phyloP scores from a whole-genome alignment of 2,329 filamentous ascomycete species.

The Fusarium clavum region DNA sequence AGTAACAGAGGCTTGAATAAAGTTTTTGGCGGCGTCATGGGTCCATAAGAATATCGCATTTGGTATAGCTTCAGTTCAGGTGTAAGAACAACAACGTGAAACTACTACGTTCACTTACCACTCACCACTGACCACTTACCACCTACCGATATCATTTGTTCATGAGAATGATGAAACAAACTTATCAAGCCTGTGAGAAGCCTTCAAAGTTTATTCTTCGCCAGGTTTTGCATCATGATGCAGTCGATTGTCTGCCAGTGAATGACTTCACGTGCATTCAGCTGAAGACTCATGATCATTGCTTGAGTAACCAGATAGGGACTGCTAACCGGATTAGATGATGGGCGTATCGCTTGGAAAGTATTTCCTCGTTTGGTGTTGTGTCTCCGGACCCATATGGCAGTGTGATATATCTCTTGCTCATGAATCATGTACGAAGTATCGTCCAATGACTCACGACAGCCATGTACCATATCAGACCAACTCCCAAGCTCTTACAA shows the following conservation, averaged over 20 bases:
- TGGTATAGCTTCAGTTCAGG: neutral
- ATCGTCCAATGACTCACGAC: slow-evolving; percentile 4
- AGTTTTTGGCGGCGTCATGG: neutral
- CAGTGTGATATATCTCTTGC: slow-evolving; percentile 22
- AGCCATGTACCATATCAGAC: neutral
- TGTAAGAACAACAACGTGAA: neutral
- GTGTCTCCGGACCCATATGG: neutral
- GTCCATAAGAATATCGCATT: neutral
- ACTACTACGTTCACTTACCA: neutral
- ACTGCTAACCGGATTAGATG: neutral
- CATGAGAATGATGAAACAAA: neutral
- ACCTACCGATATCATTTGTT: neutral
- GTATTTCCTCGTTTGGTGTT: neutral
- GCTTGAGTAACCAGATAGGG: neutral
- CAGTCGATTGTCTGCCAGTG: neutral
- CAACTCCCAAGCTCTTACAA: slow-evolving; percentile 25
- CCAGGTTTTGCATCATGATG: neutral
- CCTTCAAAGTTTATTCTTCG: neutral
- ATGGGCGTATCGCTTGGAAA: neutral
- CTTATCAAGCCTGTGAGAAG: neutral
- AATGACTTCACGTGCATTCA: neutral
- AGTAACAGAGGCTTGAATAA: neutral
- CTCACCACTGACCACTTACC: neutral
- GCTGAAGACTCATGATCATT: neutral
- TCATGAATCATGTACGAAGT: slow-evolving; percentile 8